Conservation (phyloP, 441 rosid genomes). For the Codiaeum variegatum region DNA sequence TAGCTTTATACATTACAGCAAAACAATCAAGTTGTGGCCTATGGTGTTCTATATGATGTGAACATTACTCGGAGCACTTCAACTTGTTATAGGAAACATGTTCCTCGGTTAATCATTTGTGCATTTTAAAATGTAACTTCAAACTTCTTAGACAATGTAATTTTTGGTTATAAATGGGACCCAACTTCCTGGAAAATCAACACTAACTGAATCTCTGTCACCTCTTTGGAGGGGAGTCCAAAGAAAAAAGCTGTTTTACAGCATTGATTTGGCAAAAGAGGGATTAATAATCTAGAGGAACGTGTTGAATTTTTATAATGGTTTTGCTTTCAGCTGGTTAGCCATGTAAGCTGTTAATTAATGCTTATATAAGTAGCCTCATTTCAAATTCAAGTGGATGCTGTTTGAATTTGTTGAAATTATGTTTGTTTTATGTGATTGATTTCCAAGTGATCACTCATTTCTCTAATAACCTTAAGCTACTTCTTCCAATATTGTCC, state of each 20-base stretch:
- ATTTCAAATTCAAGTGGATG: background rate
- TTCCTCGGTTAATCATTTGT: background rate
- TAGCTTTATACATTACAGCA: background rate
- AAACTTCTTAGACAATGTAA: background rate
- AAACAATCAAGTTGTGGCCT: background rate
- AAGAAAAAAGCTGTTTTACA: background rate
- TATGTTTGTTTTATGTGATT: background rate
- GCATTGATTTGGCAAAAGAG: background rate
- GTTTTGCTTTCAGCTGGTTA: constrained; percentile 1
- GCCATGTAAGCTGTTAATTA: background rate
- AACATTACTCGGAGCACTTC: background rate
- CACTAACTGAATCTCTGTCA: background rate
- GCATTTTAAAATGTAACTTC: background rate
- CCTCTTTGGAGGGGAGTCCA: background rate
- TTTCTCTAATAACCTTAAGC: no score
- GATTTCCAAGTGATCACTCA: background rate
- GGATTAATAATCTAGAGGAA: background rate
- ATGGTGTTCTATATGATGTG: background rate
- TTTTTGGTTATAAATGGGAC: background rate
- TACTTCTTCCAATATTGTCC: background rate
- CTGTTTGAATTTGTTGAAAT: background rate
- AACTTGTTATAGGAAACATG: background rate
- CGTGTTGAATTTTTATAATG: background rate
- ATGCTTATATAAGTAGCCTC: background rate
- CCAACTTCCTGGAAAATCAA: background rate